A percentile compares a stretch with the other conserved stretches of the same genome.
These are phyloP conservation scores for Baeospora myosura DNA, from an alignment of 1,284 basidiomycete species.

Conservation along the genomic window DNA sequence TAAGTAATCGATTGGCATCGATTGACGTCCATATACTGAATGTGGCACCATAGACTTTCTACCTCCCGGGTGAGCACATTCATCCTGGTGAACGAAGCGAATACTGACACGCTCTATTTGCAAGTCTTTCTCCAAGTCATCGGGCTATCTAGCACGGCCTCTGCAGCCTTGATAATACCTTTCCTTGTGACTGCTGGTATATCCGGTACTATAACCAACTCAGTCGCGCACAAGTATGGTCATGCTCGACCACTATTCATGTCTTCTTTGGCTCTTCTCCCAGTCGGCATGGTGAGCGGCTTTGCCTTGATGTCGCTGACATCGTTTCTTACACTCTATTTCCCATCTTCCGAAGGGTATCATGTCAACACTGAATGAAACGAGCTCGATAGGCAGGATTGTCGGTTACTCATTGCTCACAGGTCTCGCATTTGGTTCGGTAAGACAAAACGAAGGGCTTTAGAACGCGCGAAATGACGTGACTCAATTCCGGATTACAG, in stretches of 20 bases:
- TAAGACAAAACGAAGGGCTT: constrained; percentile 5
- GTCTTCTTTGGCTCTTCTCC: constrained; percentile 18
- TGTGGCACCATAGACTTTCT: constrained; percentile 20
- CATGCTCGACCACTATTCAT: constrained; percentile 16
- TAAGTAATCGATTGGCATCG: constrained; percentile 12
- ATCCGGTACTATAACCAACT: constrained; percentile 19
- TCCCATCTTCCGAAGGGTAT: constrained; percentile 16
- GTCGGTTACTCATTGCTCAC: constrained; percentile 24
- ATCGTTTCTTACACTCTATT: neutral
- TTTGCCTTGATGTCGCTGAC: neutral
- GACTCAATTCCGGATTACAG: constrained; percentile 10
- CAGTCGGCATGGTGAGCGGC: constrained; percentile 10
- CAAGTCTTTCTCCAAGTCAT: constrained; percentile 27
- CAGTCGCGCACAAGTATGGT: constrained; percentile 16
- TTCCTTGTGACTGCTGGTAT: constrained; percentile 22
- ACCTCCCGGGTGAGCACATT: constrained; percentile 22
- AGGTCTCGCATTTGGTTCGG: constrained; percentile 24
- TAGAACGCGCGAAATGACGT: neutral
- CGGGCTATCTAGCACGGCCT: constrained; percentile 20
- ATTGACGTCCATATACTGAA: too few species aligned
- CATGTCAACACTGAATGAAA: constrained; percentile 23
- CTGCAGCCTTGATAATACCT: constrained; percentile 26
- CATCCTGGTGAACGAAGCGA: neutral
- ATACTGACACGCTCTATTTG: neutral
- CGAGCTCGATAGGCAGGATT: constrained; percentile 20